Evolutionary conservation across 176 grass and related monocot species (phyloP).

Genomic region (Oryza nivara): DNA sequence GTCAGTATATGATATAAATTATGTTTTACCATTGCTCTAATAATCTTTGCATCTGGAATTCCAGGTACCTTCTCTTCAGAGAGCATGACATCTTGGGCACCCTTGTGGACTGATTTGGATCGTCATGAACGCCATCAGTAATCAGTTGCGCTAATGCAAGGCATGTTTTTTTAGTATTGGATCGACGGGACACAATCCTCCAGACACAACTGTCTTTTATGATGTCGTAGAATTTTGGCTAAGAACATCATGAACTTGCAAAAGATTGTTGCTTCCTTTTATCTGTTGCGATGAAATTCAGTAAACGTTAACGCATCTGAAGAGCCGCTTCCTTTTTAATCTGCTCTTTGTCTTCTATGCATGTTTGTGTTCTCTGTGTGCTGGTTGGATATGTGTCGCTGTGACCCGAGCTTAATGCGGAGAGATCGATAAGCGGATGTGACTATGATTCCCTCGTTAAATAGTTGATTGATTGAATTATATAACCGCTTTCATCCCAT

Average conservation of each 20-base stretch:
- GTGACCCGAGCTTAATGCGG: not conserved
- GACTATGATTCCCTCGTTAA: not conserved
- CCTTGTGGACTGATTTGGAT: slow-evolving; percentile 51
- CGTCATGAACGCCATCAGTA: not conserved
- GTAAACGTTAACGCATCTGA: not conserved
- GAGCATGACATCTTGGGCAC: slow-evolving; percentile 65
- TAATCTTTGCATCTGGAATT: not conserved
- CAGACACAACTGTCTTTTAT: slow-evolving; percentile 9
- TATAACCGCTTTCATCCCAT: too few species aligned
- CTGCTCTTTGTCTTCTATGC: not conserved
- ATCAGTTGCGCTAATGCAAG: not conserved
- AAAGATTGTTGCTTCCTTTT: not conserved
- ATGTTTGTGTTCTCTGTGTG: not conserved
- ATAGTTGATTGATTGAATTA: too few species aligned
- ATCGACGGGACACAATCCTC: too few species aligned
- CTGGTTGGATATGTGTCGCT: not conserved
- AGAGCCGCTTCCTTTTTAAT: not conserved
- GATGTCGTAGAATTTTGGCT: slow-evolving; percentile 44
- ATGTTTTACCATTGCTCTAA: not conserved
- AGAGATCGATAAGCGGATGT: too few species aligned
- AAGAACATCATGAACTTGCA: slow-evolving; percentile 25
- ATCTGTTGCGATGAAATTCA: slow-evolving; percentile 5
- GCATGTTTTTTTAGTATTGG: too few species aligned
- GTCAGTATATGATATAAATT: not conserved
- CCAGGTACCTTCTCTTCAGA: slow-evolving; percentile 69